Base-by-base conservation (phyloP, 805 yeast species). In the Soucietia sequanensis region DNA sequence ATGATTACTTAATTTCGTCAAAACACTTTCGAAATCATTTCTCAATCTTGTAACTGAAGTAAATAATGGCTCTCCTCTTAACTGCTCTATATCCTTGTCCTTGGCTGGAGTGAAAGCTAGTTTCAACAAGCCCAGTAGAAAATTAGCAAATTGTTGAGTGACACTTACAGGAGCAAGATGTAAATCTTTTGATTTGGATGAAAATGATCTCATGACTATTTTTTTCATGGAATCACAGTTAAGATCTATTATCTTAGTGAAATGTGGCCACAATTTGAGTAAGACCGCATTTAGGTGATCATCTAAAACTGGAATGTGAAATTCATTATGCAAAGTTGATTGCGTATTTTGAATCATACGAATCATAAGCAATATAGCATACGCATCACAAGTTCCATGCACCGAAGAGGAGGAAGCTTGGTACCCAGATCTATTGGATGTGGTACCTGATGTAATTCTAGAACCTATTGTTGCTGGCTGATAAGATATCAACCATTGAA, bases 231-330 rank as follows among this genome's bases (percentile, higher is more conserved):
- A 76, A 14, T 80, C 84, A 47, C 95, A 82, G 48, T 91, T 86
- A 22, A 76, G 62, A 54, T 89, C 96, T 27, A 90, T 73, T 22
- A 87, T 66, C 30, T 69, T 71, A 49, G 89, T 90, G 50, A 90
- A 84, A 39, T 75, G 78, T 0, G 97, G 96, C 98, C 98, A 93
- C 29, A 91, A 62, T 3, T 74, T 56, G 33, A 87, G 75, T 41
- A 81, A 58, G 42, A 84, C 78, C 11, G 76, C 66, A 46, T 84
- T 80, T 43, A 83, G 68, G 54, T 83, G 85, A 39, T 78, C 84
- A 42, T 81, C 87, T 56, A 80, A 62, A 4, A 79, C 79, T 0
- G 95, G 90, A 2, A 84, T 78, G 37, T 75, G 75, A 37, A 64
- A 58, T 39, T 85, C 71, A 42, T 76, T 81, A 51, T 84, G 90